Conservation (phyloP, 2,329 filamentous ascomycete species). For the Calycina herbarum region DNA sequence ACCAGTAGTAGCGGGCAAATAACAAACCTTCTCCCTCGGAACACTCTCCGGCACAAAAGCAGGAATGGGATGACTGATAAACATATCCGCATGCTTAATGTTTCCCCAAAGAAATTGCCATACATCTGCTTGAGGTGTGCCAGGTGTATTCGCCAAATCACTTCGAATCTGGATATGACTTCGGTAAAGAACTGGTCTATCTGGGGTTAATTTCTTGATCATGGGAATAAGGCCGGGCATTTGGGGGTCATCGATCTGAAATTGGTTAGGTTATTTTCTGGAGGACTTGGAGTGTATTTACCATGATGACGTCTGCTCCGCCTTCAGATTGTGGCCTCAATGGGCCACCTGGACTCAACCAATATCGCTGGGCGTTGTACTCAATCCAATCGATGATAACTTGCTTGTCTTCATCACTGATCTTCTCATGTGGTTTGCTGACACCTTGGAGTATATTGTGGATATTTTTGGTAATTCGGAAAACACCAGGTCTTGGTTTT, state of each 20-base stretch:
- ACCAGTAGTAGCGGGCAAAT: constrained; percentile 72
- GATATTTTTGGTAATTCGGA: constrained; percentile 82
- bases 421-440: constrained; percentile 61
- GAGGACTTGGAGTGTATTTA: no score
- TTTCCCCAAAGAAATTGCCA: constrained; percentile 76
- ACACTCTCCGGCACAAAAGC: constrained; percentile 72
- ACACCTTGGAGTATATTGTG: constrained; percentile 89
- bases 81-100: constrained; percentile 71
- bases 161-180: constrained; percentile 82
- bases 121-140: constrained; percentile 68
- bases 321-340: no score
- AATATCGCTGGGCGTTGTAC: no score
- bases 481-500: constrained; percentile 76
- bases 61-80: constrained; percentile 79
- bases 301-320: no score
- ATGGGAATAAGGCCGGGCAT: no score
- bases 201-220: constrained; percentile 53
- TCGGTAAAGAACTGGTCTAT: constrained; percentile 76
- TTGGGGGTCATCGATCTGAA: no score
- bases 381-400: no score
- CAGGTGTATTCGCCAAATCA: constrained; percentile 64
- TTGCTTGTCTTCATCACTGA: constrained; percentile 37
- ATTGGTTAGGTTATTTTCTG: no score
- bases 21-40: constrained; percentile 64
- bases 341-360: no score